Percentiles rank a stretch among this genome's conserved stretches.
Conservation (phyloP, 75 land plant species). For the Ceratopteris richardii region DNA sequence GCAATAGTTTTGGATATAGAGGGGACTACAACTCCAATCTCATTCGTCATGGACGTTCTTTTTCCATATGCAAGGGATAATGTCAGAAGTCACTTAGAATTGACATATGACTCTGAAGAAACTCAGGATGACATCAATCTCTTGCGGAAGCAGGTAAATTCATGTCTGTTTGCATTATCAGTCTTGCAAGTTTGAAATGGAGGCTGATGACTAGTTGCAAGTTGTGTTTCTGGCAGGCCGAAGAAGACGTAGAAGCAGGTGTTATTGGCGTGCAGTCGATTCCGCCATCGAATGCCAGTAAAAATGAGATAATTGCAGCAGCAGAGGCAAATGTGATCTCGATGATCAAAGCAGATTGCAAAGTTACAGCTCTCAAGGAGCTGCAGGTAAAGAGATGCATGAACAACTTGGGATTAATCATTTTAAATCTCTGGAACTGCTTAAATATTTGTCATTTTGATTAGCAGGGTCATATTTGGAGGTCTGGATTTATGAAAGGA, state of each 20-base stretch:
- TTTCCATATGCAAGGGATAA: constrained; percentile 91
- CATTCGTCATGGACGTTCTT: constrained; percentile 89
- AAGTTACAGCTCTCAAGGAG: constrained; percentile 85
- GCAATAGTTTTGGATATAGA: constrained; percentile 94
- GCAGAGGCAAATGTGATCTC: constrained; percentile 75
- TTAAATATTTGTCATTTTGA: no score
- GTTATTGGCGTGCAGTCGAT: constrained; percentile 52
- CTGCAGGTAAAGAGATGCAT: no score
- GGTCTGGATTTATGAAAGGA: constrained; percentile 73
- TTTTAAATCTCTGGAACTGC: no score
- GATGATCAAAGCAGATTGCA: constrained; percentile 95
- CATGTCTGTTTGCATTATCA: no score
- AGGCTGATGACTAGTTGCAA: background rate
- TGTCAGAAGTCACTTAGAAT: constrained; percentile 60
- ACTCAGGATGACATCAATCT: constrained; percentile 81
- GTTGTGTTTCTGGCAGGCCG: constrained; percentile 39
- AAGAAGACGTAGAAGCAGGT: constrained; percentile 59
- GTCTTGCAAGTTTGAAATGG: background rate
- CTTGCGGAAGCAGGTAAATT: constrained; percentile 77
- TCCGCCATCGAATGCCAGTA: constrained; percentile 53
- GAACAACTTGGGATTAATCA: no score
- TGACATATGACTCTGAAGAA: constrained; percentile 76
- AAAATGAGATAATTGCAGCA: constrained; percentile 72
- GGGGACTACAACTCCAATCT: constrained; percentile 98
- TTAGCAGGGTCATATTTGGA: constrained; percentile 98